A percentile compares a stretch with the other conserved stretches of the same genome.
phyloP scores from a whole-genome alignment of 768 basidiomycete genomes.

The Calocybe indica region DNA sequence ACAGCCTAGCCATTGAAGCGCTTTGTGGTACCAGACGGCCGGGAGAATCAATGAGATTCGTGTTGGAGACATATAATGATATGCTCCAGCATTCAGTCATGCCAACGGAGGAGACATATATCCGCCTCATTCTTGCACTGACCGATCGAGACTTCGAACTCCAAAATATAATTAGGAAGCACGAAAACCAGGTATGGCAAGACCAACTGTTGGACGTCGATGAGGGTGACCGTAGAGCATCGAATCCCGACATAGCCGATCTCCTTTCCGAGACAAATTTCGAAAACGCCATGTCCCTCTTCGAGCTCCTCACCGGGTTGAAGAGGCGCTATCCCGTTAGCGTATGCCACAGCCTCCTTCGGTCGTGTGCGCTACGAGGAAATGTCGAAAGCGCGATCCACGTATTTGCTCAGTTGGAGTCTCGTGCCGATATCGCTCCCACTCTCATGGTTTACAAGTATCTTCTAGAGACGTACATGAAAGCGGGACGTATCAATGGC shows the following conservation, averaged over 20 bases:
- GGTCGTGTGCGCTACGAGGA: constrained; percentile 51
- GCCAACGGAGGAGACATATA: constrained; percentile 62
- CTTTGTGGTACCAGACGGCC: constrained; percentile 37
- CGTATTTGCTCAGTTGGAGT: constrained; percentile 60
- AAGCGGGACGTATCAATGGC: constrained; percentile 38
- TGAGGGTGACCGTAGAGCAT: constrained; percentile 19
- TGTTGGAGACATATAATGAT: constrained; percentile 67
- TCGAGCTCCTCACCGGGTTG: constrained; percentile 49
- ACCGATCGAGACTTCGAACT: constrained; percentile 67
- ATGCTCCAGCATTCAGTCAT: constrained; percentile 57
- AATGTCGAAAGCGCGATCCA: constrained; percentile 57
- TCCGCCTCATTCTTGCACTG: constrained; percentile 53
- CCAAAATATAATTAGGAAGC: constrained; percentile 26
- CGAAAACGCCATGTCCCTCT: constrained; percentile 63
- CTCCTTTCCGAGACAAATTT: constrained; percentile 68
- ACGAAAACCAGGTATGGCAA: constrained; percentile 32
- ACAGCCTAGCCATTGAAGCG: constrained; percentile 57
- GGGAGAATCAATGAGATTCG: constrained; percentile 48
- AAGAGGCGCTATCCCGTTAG: constrained; percentile 25
- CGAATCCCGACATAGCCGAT: constrained; percentile 23
- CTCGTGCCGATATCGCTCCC: constrained; percentile 25
- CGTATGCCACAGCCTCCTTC: constrained; percentile 41
- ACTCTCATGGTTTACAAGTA: constrained; percentile 37
- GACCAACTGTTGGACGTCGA: constrained; percentile 18
- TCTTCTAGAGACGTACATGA: constrained; percentile 55